Evolutionary conservation across 257 asterid genomes (phyloP).

Genomic region (Nicotiana noctiflora): DNA sequence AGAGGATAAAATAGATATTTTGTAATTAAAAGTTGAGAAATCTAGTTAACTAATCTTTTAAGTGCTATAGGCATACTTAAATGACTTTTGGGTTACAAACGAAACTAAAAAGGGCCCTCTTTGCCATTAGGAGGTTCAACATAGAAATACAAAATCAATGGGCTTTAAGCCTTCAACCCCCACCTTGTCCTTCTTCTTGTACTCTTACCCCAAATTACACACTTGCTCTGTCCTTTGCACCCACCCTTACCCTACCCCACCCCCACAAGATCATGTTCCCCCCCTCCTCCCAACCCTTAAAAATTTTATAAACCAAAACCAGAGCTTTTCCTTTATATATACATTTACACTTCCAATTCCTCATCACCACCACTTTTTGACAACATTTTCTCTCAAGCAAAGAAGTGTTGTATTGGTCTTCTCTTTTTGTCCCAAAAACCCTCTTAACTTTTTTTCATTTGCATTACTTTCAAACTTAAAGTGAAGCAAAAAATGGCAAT

Average conservation of each 20-base stretch:
- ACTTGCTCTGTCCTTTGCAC: slow-evolving; percentile 26
- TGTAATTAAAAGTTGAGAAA: no score
- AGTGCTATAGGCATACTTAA: no score
- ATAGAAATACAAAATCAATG: not conserved
- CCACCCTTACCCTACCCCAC: slow-evolving; percentile 8
- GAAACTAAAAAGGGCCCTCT: not conserved
- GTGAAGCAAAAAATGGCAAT: slow-evolving; percentile 20
- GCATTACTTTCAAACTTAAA: not conserved
- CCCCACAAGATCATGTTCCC: not conserved
- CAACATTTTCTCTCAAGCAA: not conserved
- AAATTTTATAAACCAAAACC: not conserved
- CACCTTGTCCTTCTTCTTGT: slow-evolving; percentile 36
- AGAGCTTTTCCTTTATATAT: slow-evolving; percentile 25
- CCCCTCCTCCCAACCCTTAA: not conserved
- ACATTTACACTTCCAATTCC: slow-evolving; percentile 20
- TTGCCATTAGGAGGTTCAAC: not conserved
- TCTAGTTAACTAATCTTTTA: rapidly evolving
- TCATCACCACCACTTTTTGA: slow-evolving; percentile 14
- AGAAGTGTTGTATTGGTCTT: not conserved
- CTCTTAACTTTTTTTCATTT: not conserved
- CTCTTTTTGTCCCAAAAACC: not conserved
- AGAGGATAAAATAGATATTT: no score
- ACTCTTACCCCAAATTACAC: slow-evolving; percentile 27
- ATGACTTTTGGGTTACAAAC: no score
- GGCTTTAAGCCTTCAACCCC: slow-evolving; percentile 14